Evolutionary conservation across 2,329 filamentous ascomycete genomes (phyloP).

Genomic region (Fusarium paranaense): DNA sequence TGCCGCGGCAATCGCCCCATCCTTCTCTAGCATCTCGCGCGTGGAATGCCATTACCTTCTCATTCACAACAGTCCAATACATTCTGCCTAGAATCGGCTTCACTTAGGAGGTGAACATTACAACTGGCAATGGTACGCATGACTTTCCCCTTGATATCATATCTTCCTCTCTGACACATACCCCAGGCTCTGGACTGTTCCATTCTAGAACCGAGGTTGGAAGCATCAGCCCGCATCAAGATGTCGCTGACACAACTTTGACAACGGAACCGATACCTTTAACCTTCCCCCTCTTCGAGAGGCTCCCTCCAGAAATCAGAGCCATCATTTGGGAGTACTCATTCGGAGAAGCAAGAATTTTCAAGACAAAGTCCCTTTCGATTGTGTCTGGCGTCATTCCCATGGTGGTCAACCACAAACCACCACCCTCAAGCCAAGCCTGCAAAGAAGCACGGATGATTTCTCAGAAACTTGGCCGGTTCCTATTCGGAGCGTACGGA

Average conservation of each 20-base stretch:
- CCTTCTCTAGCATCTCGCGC: neutral
- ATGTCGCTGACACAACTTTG: neutral
- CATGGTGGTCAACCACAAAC: conserved; percentile 10
- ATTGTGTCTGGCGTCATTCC: neutral
- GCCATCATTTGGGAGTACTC: neutral
- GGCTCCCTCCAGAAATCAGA: conserved; percentile 9
- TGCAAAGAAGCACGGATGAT: conserved; percentile 4
- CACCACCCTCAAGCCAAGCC: conserved; percentile 3
- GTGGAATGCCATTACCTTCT: neutral
- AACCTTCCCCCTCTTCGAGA: conserved; percentile 3
- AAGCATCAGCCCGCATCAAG: neutral
- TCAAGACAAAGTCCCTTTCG: neutral
- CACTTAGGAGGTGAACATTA: neutral
- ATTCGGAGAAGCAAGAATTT: conserved; percentile 3
- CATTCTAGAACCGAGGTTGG: neutral
- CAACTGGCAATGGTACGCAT: neutral
- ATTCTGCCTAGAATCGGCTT: neutral
- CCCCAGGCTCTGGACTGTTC: neutral
- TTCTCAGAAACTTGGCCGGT: neutral
- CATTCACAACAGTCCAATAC: neutral
- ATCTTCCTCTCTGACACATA: neutral
- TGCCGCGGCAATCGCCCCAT: neutral
- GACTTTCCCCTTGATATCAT: neutral
- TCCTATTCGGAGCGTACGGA: neutral
- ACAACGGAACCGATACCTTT: neutral